Evolutionary conservation across 345 rosid genomes (phyloP).

Genomic region (Sisymbrium altissimum): DNA sequence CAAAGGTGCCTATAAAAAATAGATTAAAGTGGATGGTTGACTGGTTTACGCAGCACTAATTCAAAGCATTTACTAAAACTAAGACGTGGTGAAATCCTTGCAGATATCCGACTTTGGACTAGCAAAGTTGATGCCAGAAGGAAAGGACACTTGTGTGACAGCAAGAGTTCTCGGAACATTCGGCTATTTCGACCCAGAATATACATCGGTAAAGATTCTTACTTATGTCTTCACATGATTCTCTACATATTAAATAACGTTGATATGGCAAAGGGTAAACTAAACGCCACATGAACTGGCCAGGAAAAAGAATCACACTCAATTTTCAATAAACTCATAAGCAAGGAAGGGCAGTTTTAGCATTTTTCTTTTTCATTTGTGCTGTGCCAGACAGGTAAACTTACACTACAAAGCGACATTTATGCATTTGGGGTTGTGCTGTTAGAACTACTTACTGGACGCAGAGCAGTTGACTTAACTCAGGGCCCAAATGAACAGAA

Average conservation of each 20-base stretch:
- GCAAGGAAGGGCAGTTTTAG: not conserved
- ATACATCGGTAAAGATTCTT: conserved; percentile 66
- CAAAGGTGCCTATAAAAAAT: conserved; percentile 54
- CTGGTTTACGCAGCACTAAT: not conserved
- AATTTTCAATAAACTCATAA: not conserved
- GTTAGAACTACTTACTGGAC: conserved; percentile 89
- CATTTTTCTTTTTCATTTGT: not conserved
- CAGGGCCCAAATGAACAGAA: conserved; percentile 88
- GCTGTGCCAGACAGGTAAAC: conserved; percentile 77
- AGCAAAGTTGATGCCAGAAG: conserved; percentile 96
- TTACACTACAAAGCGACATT: conserved; percentile 92
- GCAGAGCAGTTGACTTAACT: conserved; percentile 86
- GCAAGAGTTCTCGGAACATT: conserved; percentile 97
- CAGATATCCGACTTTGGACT: conserved; percentile 97
- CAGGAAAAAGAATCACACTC: not conserved
- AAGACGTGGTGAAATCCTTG: not conserved
- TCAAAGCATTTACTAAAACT: conserved; percentile 21
- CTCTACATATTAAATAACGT: not conserved
- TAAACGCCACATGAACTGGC: conserved; percentile 1
- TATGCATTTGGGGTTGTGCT: conserved; percentile 98
- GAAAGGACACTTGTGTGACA: conserved; percentile 73
- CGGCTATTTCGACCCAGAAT: conserved; percentile 96
- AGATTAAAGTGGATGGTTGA: not conserved
- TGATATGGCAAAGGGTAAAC: not conserved
- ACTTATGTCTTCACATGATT: not conserved